phyloP scores from a whole-genome alignment of 2,329 filamentous ascomycete species.

The Lachnellula arida region DNA sequence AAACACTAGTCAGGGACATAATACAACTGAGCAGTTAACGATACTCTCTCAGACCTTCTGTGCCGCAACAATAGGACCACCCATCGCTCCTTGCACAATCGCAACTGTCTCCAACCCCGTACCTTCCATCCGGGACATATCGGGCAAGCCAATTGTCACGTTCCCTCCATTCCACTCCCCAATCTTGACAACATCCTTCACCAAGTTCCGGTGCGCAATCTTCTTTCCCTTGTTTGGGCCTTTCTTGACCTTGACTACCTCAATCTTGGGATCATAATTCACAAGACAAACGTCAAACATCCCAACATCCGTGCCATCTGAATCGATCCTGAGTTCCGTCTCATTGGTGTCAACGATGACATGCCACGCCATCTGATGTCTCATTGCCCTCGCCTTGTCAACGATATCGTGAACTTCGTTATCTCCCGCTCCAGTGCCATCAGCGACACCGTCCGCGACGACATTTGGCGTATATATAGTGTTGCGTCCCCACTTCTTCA shows the following conservation, averaged over 20 bases:
- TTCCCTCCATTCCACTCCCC: slow-evolving; percentile 35
- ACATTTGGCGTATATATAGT: slow-evolving; percentile 33
- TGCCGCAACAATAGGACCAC: slow-evolving; percentile 27
- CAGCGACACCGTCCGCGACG: slow-evolving; percentile 25
- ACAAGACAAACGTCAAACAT: slow-evolving; percentile 24
- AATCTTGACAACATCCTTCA: slow-evolving; percentile 31
- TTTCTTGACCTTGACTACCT: slow-evolving; percentile 31
- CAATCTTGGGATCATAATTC: slow-evolving; percentile 26
- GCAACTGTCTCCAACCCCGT: slow-evolving; percentile 28
- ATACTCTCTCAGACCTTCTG: neutral
- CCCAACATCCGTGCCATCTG: slow-evolving; percentile 4
- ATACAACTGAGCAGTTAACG: neutral
- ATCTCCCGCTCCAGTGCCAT: slow-evolving; percentile 9
- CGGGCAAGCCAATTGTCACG: slow-evolving; percentile 25
- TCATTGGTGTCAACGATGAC: slow-evolving; percentile 14
- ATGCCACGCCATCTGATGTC: slow-evolving; percentile 8
- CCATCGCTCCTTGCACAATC: slow-evolving; percentile 27
- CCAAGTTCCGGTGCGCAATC: slow-evolving; percentile 32
- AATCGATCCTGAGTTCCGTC: slow-evolving; percentile 10
- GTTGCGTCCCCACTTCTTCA: slow-evolving; percentile 30
- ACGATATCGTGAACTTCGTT: slow-evolving; percentile 5
- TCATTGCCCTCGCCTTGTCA: neutral
- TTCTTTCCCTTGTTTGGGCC: slow-evolving; percentile 36
- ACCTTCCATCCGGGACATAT: slow-evolving; percentile 18
- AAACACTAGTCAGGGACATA: neutral